Conservation (phyloP, 495 filamentous ascomycete genomes). For the Aspergillus steynii region DNA sequence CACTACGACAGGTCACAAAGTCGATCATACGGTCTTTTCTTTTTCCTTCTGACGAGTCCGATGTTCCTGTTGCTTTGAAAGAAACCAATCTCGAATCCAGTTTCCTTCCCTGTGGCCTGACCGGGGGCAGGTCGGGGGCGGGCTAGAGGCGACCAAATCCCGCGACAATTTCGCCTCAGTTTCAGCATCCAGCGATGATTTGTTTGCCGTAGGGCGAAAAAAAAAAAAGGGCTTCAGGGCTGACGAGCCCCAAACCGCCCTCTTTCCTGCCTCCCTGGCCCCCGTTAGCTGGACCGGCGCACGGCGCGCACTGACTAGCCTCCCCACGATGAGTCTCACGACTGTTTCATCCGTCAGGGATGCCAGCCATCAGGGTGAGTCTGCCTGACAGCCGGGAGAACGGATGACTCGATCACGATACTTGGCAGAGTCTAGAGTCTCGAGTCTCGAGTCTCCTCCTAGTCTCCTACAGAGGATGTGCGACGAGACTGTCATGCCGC, state of each 20-base stretch:
- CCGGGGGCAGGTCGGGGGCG: too few species aligned
- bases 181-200: background rate
- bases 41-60: background rate
- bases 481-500: too few species aligned
- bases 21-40: background rate
- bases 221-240: too few species aligned
- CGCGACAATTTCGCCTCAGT: background rate
- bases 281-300: background rate
- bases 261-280: background rate
- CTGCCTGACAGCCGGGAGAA: background rate
- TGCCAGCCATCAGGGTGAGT: background rate
- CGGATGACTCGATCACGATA: background rate
- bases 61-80: background rate
- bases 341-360: conserved; percentile 7
- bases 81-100: background rate
- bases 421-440: too few species aligned
- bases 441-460: too few species aligned
- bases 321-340: conserved; percentile 4
- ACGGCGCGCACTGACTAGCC: background rate
- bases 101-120: background rate
- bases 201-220: background rate
- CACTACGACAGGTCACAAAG: background rate
- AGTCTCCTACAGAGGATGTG: too few species aligned
- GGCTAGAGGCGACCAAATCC: background rate
- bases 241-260: background rate